phyloP scores from a whole-genome alignment of 2,329 filamentous ascomycete genomes.

The Dichotomopilus funicola region DNA sequence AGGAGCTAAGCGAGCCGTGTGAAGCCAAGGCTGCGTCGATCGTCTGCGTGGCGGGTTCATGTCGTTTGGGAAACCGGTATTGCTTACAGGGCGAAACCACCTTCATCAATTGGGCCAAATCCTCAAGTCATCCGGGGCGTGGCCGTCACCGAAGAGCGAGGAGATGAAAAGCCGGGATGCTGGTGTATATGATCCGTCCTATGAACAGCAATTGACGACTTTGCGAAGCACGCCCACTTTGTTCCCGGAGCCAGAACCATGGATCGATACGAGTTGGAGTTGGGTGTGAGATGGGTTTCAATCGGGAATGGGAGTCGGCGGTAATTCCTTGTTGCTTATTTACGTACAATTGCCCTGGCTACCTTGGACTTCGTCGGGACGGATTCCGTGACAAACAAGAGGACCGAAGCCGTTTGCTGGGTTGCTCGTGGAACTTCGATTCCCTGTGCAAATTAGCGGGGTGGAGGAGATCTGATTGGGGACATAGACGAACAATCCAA shows the following conservation, averaged over 20 bases:
- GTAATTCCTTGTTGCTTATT: background rate
- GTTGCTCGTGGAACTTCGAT: background rate
- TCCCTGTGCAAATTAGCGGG: background rate
- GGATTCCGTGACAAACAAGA: constrained; percentile 1
- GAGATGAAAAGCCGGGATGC: background rate
- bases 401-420: background rate
- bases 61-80: constrained; percentile 24
- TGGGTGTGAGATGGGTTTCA: background rate
- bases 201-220: constrained; percentile 29
- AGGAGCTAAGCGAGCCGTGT: constrained; percentile 23
- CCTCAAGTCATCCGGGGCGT: constrained; percentile 11
- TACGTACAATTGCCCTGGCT: no score
- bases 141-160: background rate
- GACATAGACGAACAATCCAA: background rate
- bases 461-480: background rate
- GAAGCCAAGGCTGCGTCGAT: constrained; percentile 27
- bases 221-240: constrained; percentile 29
- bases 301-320: background rate
- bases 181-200: constrained; percentile 20
- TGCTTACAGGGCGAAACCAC: constrained; percentile 17
- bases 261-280: background rate
- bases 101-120: constrained; percentile 10
- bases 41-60: constrained; percentile 24
- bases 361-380: no score
- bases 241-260: constrained; percentile 10